Conservation (phyloP, 495 filamentous ascomycete species). For the Tricharina praecox region DNA sequence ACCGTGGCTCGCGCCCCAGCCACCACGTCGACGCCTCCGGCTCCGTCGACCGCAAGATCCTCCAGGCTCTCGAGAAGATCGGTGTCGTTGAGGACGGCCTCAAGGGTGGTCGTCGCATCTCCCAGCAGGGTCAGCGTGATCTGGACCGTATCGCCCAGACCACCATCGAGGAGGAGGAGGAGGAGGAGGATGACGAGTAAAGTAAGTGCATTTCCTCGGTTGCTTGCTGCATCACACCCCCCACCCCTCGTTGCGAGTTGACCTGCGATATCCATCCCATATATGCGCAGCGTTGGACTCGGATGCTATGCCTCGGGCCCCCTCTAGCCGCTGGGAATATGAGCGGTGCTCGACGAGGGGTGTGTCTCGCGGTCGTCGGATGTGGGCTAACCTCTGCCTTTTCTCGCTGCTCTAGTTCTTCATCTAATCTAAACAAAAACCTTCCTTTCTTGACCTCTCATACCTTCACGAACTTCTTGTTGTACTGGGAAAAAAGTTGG, state of each 20-base stretch:
- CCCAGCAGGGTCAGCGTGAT: slow-evolving; percentile 49
- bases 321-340: slow-evolving; percentile 29
- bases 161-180: slow-evolving; percentile 52
- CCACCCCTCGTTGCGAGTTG: background rate
- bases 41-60: slow-evolving; percentile 84
- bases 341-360: slow-evolving; percentile 28
- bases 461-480: background rate
- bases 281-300: background rate
- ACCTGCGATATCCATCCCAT: background rate
- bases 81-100: slow-evolving; percentile 97
- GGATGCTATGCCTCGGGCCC: slow-evolving; percentile 17
- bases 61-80: slow-evolving; percentile 97
- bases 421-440: background rate
- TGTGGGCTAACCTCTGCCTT: background rate
- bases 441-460: background rate
- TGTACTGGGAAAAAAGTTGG: background rate
- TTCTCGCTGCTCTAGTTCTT: background rate
- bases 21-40: slow-evolving; percentile 94
- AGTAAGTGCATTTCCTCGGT: slow-evolving; percentile 6
- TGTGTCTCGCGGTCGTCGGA: slow-evolving; percentile 21
- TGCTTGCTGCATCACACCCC: background rate
- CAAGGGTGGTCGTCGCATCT: slow-evolving; percentile 91
- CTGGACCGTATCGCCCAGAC: slow-evolving; percentile 49
- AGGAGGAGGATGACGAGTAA: slow-evolving; percentile 48
- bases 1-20: slow-evolving; percentile 77